Conservation (phyloP, 179 eudicot genomes). For the Nepenthes alata region DNA sequence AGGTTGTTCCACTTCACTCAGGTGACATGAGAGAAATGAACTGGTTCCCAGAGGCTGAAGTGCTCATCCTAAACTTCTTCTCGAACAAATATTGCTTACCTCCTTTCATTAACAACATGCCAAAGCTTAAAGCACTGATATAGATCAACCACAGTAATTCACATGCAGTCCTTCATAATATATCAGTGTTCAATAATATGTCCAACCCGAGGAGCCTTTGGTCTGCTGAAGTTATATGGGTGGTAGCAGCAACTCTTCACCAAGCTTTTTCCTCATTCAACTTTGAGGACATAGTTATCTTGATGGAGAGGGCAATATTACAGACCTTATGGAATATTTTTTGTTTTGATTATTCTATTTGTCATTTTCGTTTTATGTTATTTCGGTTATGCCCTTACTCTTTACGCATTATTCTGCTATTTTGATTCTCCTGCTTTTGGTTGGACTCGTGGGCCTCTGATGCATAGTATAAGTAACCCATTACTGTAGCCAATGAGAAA, state of each 20-base stretch:
- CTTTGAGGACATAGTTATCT: constrained; percentile 28
- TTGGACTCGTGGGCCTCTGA: no score
- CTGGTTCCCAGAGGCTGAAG: constrained; percentile 71
- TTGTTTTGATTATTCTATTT: no score
- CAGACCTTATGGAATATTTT: no score
- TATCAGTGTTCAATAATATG: constrained; percentile 36
- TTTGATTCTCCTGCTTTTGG: no score
- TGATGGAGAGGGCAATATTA: constrained; percentile 3
- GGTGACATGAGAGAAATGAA: constrained; percentile 72
- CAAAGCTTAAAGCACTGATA: constrained; percentile 45
- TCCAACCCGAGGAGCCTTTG: constrained; percentile 62
- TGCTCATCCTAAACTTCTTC: constrained; percentile 57
- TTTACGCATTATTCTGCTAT: no score
- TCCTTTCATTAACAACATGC: constrained; percentile 66
- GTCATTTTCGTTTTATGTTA: no score
- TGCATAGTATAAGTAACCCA: no score
- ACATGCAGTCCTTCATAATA: constrained; percentile 45
- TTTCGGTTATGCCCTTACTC: constrained; percentile 27
- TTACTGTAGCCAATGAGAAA: no score
- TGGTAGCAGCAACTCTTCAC: no score
- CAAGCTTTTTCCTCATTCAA: no score
- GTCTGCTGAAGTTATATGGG: constrained; percentile 18
- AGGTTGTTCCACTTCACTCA: constrained; percentile 66
- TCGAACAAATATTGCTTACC: constrained; percentile 58
- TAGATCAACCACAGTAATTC: constrained; percentile 45